Evolutionary conservation across 495 filamentous ascomycete species (phyloP), one percentile per base, ranked within the genome.

Genomic region (Penicillium malachiteum): DNA sequence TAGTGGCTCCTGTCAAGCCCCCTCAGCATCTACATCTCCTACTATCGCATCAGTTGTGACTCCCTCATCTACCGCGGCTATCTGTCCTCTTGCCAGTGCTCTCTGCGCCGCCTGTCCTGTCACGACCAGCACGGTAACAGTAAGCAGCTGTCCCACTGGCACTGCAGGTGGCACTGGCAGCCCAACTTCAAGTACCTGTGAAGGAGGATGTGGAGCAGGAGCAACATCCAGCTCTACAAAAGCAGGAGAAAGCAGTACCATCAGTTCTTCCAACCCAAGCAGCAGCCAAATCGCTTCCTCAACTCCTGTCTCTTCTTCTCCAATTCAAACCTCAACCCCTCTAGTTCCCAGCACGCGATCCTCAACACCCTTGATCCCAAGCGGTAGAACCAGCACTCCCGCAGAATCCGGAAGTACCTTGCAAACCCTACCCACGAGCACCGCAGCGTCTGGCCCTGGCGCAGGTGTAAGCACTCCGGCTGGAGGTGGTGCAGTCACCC

Each of bases 291-390:
- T 4, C 21, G 21, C 21, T 1, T 26, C 21, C 21, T 26, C 21
- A 26, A 2, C 21, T 4, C 21, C 21, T 2, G 4, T 26, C 21
- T 26, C 21, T 4, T 26, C 21, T 2, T 26, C 21, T 26, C 21
- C 21, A 26, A 26, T 26, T 4, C 21, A 26, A 26, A 26, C 21
- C 21, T 26, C 21, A 26, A 26, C 21, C 21, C 8, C 9, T 37
- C 12, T 13, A 37, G 34, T 37, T 26, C 21, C 21, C 2, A 37
- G 34, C 34, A 59, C 47, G 0, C 42, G 43, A 16, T 54, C 42
- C 14, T 63, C 60, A 21, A 63, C 56, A 1, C 60, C 60, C 12
- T 33, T 63, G 21, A 32, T 59, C n/a, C 55, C 52, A 14, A 46
- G 33, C 38, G 50, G 26, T 38, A 35, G 37, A 16, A 47, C 21